These are phyloP conservation scores for Pleoardoris graminearum DNA, from an alignment of 2,329 filamentous ascomycete species.

Conservation along the genomic window DNA sequence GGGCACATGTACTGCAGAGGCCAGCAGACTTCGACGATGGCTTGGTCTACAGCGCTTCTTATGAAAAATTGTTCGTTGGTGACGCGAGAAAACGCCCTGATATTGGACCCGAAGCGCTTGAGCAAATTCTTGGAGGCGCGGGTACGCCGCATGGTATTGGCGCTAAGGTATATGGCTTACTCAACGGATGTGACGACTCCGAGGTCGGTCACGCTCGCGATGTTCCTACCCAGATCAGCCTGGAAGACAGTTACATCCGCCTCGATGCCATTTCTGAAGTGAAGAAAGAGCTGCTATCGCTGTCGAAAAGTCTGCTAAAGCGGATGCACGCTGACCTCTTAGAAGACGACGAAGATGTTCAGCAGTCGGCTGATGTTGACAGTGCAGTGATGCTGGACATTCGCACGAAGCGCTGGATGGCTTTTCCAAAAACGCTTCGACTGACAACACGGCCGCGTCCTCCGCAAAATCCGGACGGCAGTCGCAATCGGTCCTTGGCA, in stretches of 20 bases:
- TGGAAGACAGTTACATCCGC: slow-evolving; percentile 66
- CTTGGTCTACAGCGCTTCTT: slow-evolving; percentile 54
- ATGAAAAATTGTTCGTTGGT: slow-evolving; percentile 64
- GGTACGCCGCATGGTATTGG: slow-evolving; percentile 74
- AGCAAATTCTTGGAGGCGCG: slow-evolving; percentile 69
- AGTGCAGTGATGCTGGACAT: background rate
- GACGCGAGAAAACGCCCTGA: slow-evolving; percentile 65
- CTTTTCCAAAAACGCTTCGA: slow-evolving; percentile 78
- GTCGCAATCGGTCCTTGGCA: slow-evolving; percentile 62
- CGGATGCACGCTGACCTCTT: slow-evolving; percentile 80
- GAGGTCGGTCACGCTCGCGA: slow-evolving; percentile 73
- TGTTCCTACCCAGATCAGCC: slow-evolving; percentile 74
- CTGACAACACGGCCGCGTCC: slow-evolving; percentile 72
- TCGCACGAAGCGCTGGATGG: slow-evolving; percentile 66
- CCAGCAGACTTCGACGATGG: slow-evolving; percentile 49
- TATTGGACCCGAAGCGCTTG: slow-evolving; percentile 67
- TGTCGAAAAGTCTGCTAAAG: slow-evolving; percentile 71
- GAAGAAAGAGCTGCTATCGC: slow-evolving; percentile 66
- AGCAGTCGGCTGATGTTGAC: background rate
- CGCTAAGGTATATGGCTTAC: slow-evolving; percentile 70
- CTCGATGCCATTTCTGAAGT: slow-evolving; percentile 68
- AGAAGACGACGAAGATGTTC: slow-evolving; percentile 51
- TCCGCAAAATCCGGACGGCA: slow-evolving; percentile 57
- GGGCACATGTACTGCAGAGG: slow-evolving; percentile 60
- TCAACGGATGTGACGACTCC: slow-evolving; percentile 78